phyloP scores from a whole-genome alignment of 805 yeast genomes.

The Pichia occidentalis region DNA sequence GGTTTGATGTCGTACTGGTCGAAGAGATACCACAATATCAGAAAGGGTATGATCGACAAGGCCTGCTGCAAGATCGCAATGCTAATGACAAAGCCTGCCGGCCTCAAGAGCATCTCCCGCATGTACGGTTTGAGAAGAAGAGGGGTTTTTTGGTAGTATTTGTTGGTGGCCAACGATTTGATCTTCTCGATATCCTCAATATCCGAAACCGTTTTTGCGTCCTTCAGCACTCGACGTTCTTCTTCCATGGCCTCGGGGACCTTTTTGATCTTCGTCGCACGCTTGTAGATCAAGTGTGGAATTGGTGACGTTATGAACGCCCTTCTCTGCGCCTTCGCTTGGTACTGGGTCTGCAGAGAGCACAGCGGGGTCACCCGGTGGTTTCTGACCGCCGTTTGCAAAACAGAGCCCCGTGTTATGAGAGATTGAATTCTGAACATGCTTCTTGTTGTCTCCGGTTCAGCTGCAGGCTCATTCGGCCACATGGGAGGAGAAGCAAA shows the following conservation, averaged over 20 bases:
- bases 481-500: too few relatives aligned
- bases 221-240: constrained; percentile 9
- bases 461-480: too few relatives aligned
- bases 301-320: constrained; percentile 1
- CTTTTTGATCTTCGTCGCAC: constrained; percentile 13
- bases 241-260: constrained; percentile 15
- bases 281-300: constrained; percentile 19
- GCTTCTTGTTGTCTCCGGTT: too few relatives aligned
- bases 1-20: constrained; percentile 39
- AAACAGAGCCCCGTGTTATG: too few relatives aligned
- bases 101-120: constrained; percentile 26
- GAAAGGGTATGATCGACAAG: constrained; percentile 46
- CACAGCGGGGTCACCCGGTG: too few relatives aligned
- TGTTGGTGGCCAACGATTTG: constrained; percentile 24
- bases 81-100: constrained; percentile 36
- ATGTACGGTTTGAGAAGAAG: constrained; percentile 28
- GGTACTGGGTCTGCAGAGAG: too few relatives aligned
- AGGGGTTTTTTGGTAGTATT: constrained; percentile 29
- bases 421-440: too few relatives aligned
- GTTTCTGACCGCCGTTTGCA: too few relatives aligned
- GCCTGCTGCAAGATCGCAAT: constrained; percentile 47
- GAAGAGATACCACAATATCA: constrained; percentile 44
- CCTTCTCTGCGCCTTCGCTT: too few relatives aligned
- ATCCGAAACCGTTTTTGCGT: constrained; percentile 16
- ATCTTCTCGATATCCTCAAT: constrained; percentile 20